Conservation (phyloP, 345 rosid genomes). For the Salix viminalis region DNA sequence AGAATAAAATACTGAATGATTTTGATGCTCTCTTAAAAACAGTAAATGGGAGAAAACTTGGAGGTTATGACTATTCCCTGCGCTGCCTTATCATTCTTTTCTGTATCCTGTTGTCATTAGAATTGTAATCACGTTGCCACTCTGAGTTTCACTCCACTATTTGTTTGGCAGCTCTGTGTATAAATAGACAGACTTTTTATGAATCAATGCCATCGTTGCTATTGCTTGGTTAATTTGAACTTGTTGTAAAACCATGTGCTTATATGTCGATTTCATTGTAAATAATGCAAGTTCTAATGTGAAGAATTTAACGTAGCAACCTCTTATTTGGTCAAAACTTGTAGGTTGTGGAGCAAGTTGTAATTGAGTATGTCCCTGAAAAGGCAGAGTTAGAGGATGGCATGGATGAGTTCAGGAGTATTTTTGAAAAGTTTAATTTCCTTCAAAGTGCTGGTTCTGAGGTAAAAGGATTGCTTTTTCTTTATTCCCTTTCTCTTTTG, state of each 20-base stretch:
- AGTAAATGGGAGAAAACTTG: neutral
- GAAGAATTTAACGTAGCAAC: neutral
- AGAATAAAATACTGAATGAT: neutral
- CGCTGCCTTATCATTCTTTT: neutral
- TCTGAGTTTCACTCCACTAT: neutral
- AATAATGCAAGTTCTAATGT: neutral
- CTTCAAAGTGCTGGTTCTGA: constrained; percentile 47
- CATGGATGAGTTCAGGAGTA: constrained; percentile 63
- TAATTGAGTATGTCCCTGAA: constrained; percentile 85
- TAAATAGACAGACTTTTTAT: neutral
- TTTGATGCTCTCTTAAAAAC: neutral
- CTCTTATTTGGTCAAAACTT: neutral
- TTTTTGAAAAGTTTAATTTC: constrained; percentile 81
- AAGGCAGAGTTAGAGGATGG: constrained; percentile 78
- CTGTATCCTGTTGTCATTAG: neutral
- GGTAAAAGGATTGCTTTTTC: constrained; percentile 32
- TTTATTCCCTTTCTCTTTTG: neutral
- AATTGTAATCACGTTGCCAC: neutral
- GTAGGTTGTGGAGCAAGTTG: constrained; percentile 66
- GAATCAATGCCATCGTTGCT: neutral
- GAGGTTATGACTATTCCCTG: neutral
- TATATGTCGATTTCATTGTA: neutral
- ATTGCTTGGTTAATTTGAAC: neutral
- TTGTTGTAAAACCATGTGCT: neutral
- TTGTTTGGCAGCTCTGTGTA: neutral